A percentile compares a stretch with the other conserved stretches of the same genome.
phyloP scores from a whole-genome alignment of 2,329 filamentous ascomycete genomes.

The Ophiocordyceps sinensis region DNA sequence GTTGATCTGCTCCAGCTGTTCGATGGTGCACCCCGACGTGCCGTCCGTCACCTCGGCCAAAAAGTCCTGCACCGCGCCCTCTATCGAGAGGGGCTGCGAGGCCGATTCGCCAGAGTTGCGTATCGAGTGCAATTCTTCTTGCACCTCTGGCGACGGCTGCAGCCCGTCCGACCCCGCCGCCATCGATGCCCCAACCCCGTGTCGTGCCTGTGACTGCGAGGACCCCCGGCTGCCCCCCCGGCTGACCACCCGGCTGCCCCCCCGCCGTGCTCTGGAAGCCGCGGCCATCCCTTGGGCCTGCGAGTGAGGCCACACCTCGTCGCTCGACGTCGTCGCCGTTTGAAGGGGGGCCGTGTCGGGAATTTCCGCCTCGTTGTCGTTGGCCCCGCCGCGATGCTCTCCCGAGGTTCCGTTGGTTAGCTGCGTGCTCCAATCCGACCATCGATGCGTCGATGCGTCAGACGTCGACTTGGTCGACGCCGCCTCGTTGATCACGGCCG shows the following conservation, averaged over 20 bases:
- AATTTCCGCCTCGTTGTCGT: constrained; percentile 24
- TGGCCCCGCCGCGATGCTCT: constrained; percentile 23
- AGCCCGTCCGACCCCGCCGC: constrained; percentile 19
- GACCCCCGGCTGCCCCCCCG: constrained; percentile 22
- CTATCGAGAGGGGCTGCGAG: constrained; percentile 30
- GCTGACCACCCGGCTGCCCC: constrained; percentile 21
- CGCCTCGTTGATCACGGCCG: constrained; percentile 61
- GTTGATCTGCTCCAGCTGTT: constrained; percentile 91
- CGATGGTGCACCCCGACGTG: constrained; percentile 70
- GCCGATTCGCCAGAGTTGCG: constrained; percentile 21
- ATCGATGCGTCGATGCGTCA: constrained; percentile 49
- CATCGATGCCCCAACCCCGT: constrained; percentile 11
- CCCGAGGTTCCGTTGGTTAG: constrained; percentile 51
- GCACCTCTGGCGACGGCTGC: constrained; percentile 18
- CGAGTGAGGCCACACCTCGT: constrained; percentile 42
- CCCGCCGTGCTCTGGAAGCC: constrained; percentile 9
- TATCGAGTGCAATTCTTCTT: constrained; percentile 3
- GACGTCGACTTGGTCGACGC: constrained; percentile 92
- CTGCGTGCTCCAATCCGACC: constrained; percentile 55
- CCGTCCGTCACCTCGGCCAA: constrained; percentile 47
- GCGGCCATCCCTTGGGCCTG: constrained; percentile 37
- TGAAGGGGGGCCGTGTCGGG: constrained; percentile 38
- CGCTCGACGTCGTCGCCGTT: constrained; percentile 34
- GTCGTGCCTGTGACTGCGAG: constrained; percentile 17
- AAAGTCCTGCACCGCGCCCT: constrained; percentile 39